A percentile compares a stretch with the other conserved stretches of the same genome.
These are phyloP conservation scores for Geotrichum bryndzae DNA, from an alignment of 1,139 yeast genomes.

Conservation along the genomic window DNA sequence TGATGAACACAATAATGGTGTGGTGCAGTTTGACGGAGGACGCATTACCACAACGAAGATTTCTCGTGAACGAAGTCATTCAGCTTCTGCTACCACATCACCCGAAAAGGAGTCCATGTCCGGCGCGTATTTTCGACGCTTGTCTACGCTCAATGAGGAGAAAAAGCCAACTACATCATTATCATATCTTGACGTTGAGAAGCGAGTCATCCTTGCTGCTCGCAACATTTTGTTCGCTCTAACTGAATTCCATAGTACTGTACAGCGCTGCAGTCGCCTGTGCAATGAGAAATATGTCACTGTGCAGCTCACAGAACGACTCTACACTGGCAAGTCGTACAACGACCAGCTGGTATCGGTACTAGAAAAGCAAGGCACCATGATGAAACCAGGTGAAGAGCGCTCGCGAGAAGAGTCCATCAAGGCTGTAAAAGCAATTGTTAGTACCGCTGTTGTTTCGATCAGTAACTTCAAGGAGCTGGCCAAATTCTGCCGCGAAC, in stretches of 20 bases:
- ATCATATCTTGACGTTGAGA: slow-evolving; percentile 16
- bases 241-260: slow-evolving; percentile 64
- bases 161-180: slow-evolving; percentile 14
- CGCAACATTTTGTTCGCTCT: slow-evolving; percentile 40
- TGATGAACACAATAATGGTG: slow-evolving; percentile 4
- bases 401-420: slow-evolving; percentile 11
- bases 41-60: not conserved
- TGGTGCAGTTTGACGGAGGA: not conserved
- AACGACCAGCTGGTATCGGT: slow-evolving; percentile 24
- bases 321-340: slow-evolving; percentile 18
- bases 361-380: slow-evolving; percentile 22
- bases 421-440: slow-evolving; percentile 14
- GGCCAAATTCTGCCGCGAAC: slow-evolving; percentile 24
- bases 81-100: slow-evolving; percentile 20
- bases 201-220: slow-evolving; percentile 32
- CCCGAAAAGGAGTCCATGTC: slow-evolving; percentile 32
- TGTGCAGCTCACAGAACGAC: slow-evolving; percentile 11
- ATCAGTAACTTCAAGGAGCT: slow-evolving; percentile 17
- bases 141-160: slow-evolving; percentile 53
- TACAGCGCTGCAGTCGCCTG: slow-evolving; percentile 60
- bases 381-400: slow-evolving; percentile 1
- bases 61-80: slow-evolving; percentile 18
- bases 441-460: slow-evolving; percentile 14
- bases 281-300: slow-evolving; percentile 51
- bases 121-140: slow-evolving; percentile 61